Conservation (phyloP, 139 green algal genomes). For the Nannochloris sp. region DNA sequence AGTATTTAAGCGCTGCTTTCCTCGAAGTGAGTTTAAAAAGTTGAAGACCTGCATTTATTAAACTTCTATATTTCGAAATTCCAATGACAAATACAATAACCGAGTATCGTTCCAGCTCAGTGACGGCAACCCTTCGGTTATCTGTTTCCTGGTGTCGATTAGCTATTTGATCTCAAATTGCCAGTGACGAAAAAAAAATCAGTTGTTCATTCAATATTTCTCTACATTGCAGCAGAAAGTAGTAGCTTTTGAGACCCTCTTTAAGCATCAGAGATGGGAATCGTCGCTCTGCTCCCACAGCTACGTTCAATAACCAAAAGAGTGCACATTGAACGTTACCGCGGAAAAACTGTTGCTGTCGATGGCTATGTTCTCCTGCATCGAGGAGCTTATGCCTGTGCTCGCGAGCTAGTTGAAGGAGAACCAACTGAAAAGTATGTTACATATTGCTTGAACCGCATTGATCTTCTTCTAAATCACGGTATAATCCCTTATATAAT, state of each 20-base stretch:
- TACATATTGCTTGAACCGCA: slow-evolving; percentile 74
- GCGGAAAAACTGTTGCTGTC: slow-evolving; percentile 73
- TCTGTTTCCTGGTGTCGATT: too few species aligned
- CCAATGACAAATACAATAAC: neutral
- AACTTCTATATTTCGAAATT: neutral
- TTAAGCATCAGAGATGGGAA: slow-evolving; percentile 78
- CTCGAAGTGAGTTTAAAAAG: too few species aligned
- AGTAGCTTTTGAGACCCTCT: neutral
- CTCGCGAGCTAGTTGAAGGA: slow-evolving; percentile 74
- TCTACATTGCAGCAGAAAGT: neutral
- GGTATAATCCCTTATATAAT: slow-evolving; percentile 82
- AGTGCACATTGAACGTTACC: slow-evolving; percentile 66
- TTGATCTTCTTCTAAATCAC: slow-evolving; percentile 62
- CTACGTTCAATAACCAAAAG: slow-evolving; percentile 59
- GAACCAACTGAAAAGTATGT: slow-evolving; percentile 72
- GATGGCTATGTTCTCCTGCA: slow-evolving; percentile 95
- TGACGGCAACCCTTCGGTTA: too few species aligned
- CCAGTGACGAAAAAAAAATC: too few species aligned
- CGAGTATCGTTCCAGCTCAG: too few species aligned
- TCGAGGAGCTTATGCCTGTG: slow-evolving; percentile 81
- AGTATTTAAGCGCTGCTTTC: too few species aligned
- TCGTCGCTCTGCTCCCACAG: slow-evolving; percentile 72
- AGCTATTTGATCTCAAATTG: too few species aligned
- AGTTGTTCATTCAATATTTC: too few species aligned
- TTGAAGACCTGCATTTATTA: too few species aligned